A percentile compares a stretch with the other conserved stretches of the same genome.
Evolutionary conservation across 495 filamentous ascomycete species (phyloP).

Genomic region (Evansstolkia leycettana): DNA sequence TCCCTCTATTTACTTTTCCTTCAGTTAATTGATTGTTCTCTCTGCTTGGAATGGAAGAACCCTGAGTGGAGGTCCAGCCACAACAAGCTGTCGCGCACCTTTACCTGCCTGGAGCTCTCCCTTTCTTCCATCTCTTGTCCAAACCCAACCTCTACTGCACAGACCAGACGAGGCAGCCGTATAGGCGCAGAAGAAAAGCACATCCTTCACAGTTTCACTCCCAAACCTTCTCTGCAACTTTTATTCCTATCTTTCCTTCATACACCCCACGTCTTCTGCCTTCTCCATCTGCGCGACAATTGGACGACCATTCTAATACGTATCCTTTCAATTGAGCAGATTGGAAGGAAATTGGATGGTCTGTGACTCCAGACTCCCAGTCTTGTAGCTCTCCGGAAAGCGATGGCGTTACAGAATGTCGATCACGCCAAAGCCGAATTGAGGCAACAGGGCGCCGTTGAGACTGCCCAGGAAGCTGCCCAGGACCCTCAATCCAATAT

Average conservation of each 20-base stretch:
- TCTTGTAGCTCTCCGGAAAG: slow-evolving; percentile 11
- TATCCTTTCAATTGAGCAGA: too few relatives aligned
- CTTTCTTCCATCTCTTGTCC: slow-evolving; percentile 3
- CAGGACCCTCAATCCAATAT: slow-evolving; percentile 55
- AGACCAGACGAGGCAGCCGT: slow-evolving; percentile 2
- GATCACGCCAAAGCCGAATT: slow-evolving; percentile 41
- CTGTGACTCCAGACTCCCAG: neutral
- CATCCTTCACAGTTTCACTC: neutral
- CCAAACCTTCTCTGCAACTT: slow-evolving; percentile 1
- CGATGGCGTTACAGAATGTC: slow-evolving; percentile 27
- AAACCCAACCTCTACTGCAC: slow-evolving; percentile 15
- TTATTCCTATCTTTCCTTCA: too few relatives aligned
- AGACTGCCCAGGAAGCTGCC: slow-evolving; percentile 41
- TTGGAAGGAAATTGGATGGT: too few relatives aligned
- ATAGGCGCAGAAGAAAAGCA: too few relatives aligned
- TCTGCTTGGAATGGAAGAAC: too few relatives aligned
- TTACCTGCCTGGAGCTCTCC: neutral
- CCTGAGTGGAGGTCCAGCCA: too few relatives aligned
- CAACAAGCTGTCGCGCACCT: neutral
- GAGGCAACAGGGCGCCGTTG: slow-evolving; percentile 66
- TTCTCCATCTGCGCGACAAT: too few relatives aligned
- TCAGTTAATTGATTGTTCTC: too few relatives aligned
- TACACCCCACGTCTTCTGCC: too few relatives aligned
- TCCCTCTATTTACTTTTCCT: too few relatives aligned
- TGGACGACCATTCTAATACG: too few relatives aligned